Percentiles rank a stretch among this genome's conserved stretches.
phyloP scores from a whole-genome alignment of 2,329 filamentous ascomycete species.

The Fusarium floridanum region DNA sequence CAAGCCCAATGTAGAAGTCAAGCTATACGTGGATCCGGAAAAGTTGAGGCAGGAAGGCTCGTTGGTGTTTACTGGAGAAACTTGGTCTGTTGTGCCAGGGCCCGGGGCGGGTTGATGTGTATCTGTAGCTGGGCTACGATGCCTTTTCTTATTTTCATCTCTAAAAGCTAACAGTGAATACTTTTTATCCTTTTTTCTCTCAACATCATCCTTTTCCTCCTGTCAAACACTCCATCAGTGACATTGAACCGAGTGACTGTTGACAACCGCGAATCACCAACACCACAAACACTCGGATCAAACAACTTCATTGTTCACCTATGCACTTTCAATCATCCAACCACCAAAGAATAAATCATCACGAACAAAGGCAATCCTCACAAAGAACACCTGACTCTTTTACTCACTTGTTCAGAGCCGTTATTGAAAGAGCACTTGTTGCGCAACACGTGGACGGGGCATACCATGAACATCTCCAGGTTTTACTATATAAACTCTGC shows the following conservation, averaged over 20 bases:
- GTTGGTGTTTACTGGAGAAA: constrained; percentile 41
- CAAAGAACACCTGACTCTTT: neutral
- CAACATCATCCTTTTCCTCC: neutral
- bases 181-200: neutral
- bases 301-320: neutral
- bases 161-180: neutral
- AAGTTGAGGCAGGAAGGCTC: constrained; percentile 34
- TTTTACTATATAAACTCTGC: neutral
- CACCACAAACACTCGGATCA: neutral
- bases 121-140: neutral
- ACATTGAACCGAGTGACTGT: neutral
- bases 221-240: neutral
- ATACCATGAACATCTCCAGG: neutral
- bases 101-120: neutral
- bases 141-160: neutral
- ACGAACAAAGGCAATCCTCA: neutral
- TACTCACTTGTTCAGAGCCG: neutral
- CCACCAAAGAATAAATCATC: neutral
- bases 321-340: neutral
- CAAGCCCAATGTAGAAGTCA: constrained; percentile 46
- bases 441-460: neutral
- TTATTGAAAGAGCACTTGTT: neutral
- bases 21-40: constrained; percentile 56
- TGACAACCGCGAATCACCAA: neutral
- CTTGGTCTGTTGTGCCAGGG: constrained; percentile 29